A percentile compares a stretch with the other conserved stretches of the same genome.
Conservation (phyloP, 805 yeast species). For the Metschnikowia baotianmanensis region DNA sequence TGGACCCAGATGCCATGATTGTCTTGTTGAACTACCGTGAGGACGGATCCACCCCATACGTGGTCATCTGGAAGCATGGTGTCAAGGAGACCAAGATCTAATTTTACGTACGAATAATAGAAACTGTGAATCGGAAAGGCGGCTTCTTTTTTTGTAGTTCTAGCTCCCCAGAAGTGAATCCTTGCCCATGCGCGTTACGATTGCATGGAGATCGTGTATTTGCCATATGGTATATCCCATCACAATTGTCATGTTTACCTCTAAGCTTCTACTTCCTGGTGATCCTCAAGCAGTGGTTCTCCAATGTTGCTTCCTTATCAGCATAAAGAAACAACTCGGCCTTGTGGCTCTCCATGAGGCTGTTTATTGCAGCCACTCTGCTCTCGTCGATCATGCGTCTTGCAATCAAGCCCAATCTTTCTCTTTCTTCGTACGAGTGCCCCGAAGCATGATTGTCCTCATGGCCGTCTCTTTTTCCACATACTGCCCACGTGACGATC, state of each 20-base stretch:
- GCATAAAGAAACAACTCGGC: conserved; percentile 61
- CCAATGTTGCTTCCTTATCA: conserved; percentile 56
- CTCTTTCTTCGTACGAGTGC: conserved; percentile 46
- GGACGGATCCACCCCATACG: conserved; percentile 97
- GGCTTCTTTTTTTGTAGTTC: neutral
- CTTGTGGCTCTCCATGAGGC: conserved; percentile 32
- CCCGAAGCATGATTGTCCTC: conserved; percentile 47
- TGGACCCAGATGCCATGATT: conserved; percentile 99
- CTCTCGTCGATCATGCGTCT: conserved; percentile 76
- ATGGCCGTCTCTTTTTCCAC: conserved; percentile 51
- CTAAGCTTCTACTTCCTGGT: neutral
- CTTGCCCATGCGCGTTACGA: no score
- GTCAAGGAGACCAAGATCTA: conserved; percentile 85
- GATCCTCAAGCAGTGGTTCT: conserved; percentile 57
- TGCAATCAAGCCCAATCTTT: conserved; percentile 60
- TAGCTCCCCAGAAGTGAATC: no score
- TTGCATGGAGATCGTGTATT: no score
- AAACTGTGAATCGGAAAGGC: conserved; percentile 5
- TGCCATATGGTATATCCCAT: neutral
- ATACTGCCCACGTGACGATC: conserved; percentile 87
- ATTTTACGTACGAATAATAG: conserved; percentile 22
- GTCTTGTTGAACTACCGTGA: conserved; percentile 99
- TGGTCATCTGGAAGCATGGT: conserved; percentile 99
- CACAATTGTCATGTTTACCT: neutral
- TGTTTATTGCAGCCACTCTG: conserved; percentile 49